Evolutionary conservation across 2,329 filamentous ascomycete species (phyloP).

Genomic region (Stemphylium beticola): DNA sequence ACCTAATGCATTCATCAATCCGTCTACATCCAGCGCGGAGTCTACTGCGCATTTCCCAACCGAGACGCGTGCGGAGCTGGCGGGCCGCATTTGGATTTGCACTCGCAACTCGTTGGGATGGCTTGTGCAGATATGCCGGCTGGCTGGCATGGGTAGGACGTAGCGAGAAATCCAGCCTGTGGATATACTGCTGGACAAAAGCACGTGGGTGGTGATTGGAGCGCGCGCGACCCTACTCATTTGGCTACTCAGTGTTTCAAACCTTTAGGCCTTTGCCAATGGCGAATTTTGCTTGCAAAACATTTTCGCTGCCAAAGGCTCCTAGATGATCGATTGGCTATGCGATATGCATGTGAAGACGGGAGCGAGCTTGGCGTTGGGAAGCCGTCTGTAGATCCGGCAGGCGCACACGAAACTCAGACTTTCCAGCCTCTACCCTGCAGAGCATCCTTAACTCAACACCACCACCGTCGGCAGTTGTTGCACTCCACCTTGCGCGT

Average conservation of each 20-base stretch:
- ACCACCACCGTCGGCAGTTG: neutral
- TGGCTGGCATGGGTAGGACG: neutral
- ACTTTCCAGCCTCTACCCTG: neutral
- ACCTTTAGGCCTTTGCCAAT: neutral
- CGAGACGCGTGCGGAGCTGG: neutral
- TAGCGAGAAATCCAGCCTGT: neutral
- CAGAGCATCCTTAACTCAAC: neutral
- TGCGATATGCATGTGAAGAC: neutral
- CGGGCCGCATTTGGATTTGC: neutral
- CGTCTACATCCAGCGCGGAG: neutral
- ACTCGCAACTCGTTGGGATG: neutral
- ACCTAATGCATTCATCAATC: neutral
- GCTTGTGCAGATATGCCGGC: neutral
- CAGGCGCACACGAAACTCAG: constrained; percentile 8
- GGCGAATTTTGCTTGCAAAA: neutral
- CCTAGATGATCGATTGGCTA: constrained; percentile 4
- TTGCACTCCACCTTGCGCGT: neutral
- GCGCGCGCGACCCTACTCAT: neutral
- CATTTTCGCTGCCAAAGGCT: neutral
- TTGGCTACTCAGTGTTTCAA: constrained; percentile 1
- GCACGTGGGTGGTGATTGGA: neutral
- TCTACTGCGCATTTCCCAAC: neutral
- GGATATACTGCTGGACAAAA: neutral
- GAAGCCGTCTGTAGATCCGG: constrained; percentile 5
- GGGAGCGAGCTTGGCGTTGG: constrained; percentile 5